phyloP scores from a whole-genome alignment of 2,329 filamentous ascomycete species.

The Clonostachys byssicola region DNA sequence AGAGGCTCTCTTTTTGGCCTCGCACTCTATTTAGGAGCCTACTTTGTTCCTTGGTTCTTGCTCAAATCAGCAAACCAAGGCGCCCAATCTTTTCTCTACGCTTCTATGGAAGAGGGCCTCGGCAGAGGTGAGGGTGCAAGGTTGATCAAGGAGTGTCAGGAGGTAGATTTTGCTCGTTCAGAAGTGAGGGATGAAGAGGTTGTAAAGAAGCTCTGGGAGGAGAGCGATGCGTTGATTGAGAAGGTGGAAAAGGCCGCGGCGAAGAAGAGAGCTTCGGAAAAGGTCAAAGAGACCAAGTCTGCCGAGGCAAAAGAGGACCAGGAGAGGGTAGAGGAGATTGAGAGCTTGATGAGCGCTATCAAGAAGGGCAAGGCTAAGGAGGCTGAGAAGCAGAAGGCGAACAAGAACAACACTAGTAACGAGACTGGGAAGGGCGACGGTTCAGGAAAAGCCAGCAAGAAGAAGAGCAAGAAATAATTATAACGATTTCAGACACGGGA shows the following conservation, averaged over 20 bases:
- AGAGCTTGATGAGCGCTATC: slow-evolving; percentile 35
- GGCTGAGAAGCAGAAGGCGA: slow-evolving; percentile 9
- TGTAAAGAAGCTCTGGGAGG: slow-evolving; percentile 85
- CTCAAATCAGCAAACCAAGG: slow-evolving; percentile 82
- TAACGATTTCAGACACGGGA: too few relatives aligned
- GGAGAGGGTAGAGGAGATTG: slow-evolving; percentile 21
- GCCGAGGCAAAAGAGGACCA: slow-evolving; percentile 28
- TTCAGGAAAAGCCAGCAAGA: too few relatives aligned
- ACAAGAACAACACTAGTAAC: slow-evolving; percentile 15
- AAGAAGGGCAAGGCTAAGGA: slow-evolving; percentile 32
- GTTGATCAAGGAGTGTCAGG: slow-evolving; percentile 84
- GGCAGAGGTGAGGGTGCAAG: slow-evolving; percentile 62
- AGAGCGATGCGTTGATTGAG: slow-evolving; percentile 81
- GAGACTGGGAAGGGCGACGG: too few relatives aligned
- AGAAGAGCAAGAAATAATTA: too few relatives aligned
- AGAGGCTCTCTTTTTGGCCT: slow-evolving; percentile 80
- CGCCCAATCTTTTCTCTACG: slow-evolving; percentile 81
- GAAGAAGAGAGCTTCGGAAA: slow-evolving; percentile 38
- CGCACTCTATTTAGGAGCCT: slow-evolving; percentile 70
- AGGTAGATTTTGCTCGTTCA: slow-evolving; percentile 64
- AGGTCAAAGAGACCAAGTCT: slow-evolving; percentile 21
- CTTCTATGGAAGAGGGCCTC: slow-evolving; percentile 75
- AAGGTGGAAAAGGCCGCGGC: slow-evolving; percentile 77
- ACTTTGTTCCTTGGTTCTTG: slow-evolving; percentile 80
- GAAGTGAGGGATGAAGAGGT: slow-evolving; percentile 76